phyloP scores from a whole-genome alignment of 2,329 filamentous ascomycete species.

The Verticillium nubilum region DNA sequence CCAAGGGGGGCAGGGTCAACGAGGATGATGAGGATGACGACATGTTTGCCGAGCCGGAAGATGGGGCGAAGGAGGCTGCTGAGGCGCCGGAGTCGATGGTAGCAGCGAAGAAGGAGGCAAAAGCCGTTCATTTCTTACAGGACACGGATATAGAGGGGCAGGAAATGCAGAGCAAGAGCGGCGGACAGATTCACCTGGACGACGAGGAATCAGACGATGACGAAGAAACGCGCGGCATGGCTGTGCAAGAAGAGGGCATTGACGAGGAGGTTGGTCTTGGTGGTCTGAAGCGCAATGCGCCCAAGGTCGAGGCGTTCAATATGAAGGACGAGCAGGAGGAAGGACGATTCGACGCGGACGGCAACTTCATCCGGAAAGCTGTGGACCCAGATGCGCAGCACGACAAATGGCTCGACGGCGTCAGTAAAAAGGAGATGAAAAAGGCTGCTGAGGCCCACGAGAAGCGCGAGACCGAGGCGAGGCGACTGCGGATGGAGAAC shows the following conservation, averaged over 20 bases:
- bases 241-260: constrained; percentile 67
- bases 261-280: constrained; percentile 90
- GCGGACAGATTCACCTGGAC: constrained; percentile 63
- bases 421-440: constrained; percentile 91
- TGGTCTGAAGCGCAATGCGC: constrained; percentile 86
- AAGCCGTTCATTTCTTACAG: constrained; percentile 57
- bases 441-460: constrained; percentile 82
- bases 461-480: constrained; percentile 71
- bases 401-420: constrained; percentile 86
- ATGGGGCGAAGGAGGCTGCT: constrained; percentile 25
- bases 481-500: constrained; percentile 65
- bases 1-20: constrained; percentile 22
- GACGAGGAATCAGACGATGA: constrained; percentile 54
- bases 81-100: constrained; percentile 17
- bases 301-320: constrained; percentile 94
- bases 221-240: constrained; percentile 68
- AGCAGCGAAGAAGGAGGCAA: constrained; percentile 48
- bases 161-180: constrained; percentile 65
- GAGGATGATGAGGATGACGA: constrained; percentile 58
- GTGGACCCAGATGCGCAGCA: constrained; percentile 84
- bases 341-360: constrained; percentile 82
- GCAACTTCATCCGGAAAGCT: constrained; percentile 89
- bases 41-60: constrained; percentile 67
- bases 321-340: constrained; percentile 87
- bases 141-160: constrained; percentile 70